Conservation (phyloP, 1,139 yeast species). For the Magnusiomyces clavatus region DNA sequence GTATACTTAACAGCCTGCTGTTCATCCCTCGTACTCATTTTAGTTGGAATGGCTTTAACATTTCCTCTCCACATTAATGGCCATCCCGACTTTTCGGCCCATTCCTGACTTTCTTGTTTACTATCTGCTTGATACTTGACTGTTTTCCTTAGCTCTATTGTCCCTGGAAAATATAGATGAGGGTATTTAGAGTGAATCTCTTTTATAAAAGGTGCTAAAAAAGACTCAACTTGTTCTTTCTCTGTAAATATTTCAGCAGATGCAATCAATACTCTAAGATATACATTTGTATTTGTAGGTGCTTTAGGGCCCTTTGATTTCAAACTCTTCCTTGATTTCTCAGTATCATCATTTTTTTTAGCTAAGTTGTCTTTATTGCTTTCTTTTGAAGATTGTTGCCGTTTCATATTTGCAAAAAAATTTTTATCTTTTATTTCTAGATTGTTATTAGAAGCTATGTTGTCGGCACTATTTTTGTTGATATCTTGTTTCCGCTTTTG, state of each 20-base stretch:
- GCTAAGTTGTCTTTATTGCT: no score
- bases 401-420: neutral
- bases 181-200: conserved; percentile 18
- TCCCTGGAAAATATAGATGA: conserved; percentile 21
- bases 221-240: conserved; percentile 17
- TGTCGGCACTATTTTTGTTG: neutral
- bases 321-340: neutral
- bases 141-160: conserved; percentile 31
- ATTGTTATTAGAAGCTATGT: neutral
- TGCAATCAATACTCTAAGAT: conserved; percentile 30
- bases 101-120: conserved; percentile 51
- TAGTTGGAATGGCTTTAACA: conserved; percentile 67
- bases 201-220: conserved; percentile 15
- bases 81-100: conserved; percentile 65
- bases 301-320: neutral
- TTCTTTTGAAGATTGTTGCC: neutral
- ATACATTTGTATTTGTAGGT: conserved; percentile 5
- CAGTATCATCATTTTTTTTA: conserved; percentile 6
- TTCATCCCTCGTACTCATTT: conserved; percentile 45
- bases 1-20: conserved; percentile 38
- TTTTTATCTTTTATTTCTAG: neutral
- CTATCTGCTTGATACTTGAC: conserved; percentile 54
- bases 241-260: conserved; percentile 19
- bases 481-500: neutral
- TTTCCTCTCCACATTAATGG: conserved; percentile 93